A percentile compares a stretch with the other conserved stretches of the same genome.
These are phyloP conservation scores for Cyclaneusma minus DNA, from an alignment of 2,329 filamentous ascomycete genomes.

Conservation along the genomic window DNA sequence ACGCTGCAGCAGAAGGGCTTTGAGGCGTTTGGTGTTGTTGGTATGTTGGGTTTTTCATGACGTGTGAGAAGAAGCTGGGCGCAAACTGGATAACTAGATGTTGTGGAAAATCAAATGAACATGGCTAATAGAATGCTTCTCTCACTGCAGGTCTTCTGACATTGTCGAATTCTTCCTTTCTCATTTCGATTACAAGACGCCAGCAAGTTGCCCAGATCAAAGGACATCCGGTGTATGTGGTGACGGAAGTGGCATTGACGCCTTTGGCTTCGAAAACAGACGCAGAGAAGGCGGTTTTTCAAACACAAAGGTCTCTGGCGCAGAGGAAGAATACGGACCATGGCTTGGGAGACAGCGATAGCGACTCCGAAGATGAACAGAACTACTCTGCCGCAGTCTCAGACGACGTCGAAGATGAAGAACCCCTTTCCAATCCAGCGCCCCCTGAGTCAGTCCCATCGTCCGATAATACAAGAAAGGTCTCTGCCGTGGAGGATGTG, in stretches of 20 bases:
- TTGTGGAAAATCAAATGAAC: background rate
- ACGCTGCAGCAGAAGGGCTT: constrained; percentile 12
- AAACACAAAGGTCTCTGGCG: constrained; percentile 33
- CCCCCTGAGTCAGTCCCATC: background rate
- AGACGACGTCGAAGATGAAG: constrained; percentile 29
- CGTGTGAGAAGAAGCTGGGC: constrained; percentile 3
- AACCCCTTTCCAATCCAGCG: constrained; percentile 4
- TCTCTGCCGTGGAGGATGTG: constrained; percentile 57
- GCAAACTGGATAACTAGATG: too few species aligned
- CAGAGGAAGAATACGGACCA: constrained; percentile 20
- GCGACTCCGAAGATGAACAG: constrained; percentile 31
- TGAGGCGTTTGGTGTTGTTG: constrained; percentile 20
- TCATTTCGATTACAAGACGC: constrained; percentile 74
- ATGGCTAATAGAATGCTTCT: background rate
- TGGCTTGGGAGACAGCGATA: constrained; percentile 22
- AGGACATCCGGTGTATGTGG: constrained; percentile 68
- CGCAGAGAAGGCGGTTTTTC: constrained; percentile 54
- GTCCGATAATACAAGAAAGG: background rate
- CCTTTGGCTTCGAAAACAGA: constrained; percentile 65
- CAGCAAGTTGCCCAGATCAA: constrained; percentile 80
- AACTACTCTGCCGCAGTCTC: constrained; percentile 16
- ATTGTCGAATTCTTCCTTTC: constrained; percentile 65
- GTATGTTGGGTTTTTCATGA: constrained; percentile 10
- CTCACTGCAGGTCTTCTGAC: constrained; percentile 56
- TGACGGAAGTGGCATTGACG: constrained; percentile 83